phyloP scores from a whole-genome alignment of 495 filamentous ascomycete genomes.

The Lepidopterella palustris region DNA sequence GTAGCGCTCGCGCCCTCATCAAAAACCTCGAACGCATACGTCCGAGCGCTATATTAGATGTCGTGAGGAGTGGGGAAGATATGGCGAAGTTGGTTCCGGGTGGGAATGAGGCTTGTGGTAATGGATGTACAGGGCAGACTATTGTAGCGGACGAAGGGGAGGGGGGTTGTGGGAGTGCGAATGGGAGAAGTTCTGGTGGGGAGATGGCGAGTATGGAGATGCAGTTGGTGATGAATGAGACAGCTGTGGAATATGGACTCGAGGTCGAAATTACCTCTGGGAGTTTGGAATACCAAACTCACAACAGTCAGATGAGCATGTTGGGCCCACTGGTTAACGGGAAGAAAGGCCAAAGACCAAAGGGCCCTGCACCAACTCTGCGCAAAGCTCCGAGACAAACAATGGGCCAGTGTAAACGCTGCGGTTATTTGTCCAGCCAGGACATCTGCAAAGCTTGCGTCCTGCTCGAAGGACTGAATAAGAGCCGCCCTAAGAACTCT shows the following conservation, averaged over 20 bases:
- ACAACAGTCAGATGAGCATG: conserved; percentile 30
- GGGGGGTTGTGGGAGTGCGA: conserved; percentile 70
- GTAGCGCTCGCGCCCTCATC: conserved; percentile 82
- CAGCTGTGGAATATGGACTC: conserved; percentile 44
- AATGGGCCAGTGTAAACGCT: conserved; percentile 77
- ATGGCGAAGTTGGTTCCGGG: conserved; percentile 82
- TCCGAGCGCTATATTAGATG: conserved; percentile 88
- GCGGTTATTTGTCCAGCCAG: conserved; percentile 94
- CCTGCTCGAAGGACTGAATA: conserved; percentile 85
- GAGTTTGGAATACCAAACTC: conserved; percentile 10
- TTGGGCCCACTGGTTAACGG: conserved; percentile 2
- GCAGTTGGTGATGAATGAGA: conserved; percentile 62
- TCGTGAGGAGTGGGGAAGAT: conserved; percentile 91
- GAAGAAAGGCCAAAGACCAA: conserved; percentile 17
- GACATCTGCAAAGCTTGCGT: conserved; percentile 91
- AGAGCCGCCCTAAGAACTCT: conserved; percentile 68
- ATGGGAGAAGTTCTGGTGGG: conserved; percentile 61
- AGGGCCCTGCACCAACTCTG: conserved; percentile 6
- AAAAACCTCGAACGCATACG: conserved; percentile 91
- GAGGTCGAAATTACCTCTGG: conserved; percentile 64
- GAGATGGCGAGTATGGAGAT: conserved; percentile 95
- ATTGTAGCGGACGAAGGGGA: conserved; percentile 50
- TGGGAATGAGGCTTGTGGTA: conserved; percentile 37
- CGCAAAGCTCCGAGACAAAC: conserved; percentile 53
- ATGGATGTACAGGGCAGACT: conserved; percentile 32